These are phyloP conservation scores for Pinus albicaulis DNA, from an alignment of 75 land plant species.

Conservation along the genomic window DNA sequence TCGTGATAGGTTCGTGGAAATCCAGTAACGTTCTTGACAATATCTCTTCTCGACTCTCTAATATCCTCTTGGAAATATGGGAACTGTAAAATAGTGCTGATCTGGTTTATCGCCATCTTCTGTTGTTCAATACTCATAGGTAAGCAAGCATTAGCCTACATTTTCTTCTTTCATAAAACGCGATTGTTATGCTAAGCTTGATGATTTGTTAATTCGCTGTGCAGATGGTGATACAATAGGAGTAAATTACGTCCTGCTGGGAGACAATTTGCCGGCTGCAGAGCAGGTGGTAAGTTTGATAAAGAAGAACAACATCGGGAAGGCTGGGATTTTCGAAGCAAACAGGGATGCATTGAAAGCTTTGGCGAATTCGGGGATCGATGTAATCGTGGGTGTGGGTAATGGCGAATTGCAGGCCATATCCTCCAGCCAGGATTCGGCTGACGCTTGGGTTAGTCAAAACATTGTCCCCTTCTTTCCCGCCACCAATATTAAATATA, in stretches of 20 bases:
- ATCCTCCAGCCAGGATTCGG: not conserved
- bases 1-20: too few relatives aligned
- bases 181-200: too few relatives aligned
- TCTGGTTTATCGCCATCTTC: too few relatives aligned
- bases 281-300: conserved; percentile 14
- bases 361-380: conserved; percentile 11
- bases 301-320: not conserved
- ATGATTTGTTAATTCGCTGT: too few relatives aligned
- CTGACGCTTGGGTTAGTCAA: not conserved
- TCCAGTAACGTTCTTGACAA: too few relatives aligned
- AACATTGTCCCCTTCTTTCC: not conserved
- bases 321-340: conserved; percentile 23
- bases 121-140: too few relatives aligned
- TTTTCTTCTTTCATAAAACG: too few relatives aligned
- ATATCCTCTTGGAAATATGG: too few relatives aligned
- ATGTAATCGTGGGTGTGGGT: conserved; percentile 12
- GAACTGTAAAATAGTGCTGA: too few relatives aligned
- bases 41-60: too few relatives aligned
- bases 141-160: too few relatives aligned
- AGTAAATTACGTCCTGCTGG: not conserved
- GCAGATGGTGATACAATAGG: not conserved
- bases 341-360: conserved; percentile 22
- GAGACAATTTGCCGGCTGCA: conserved; percentile 21
- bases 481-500: conserved; percentile 1
- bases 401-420: not conserved